Base-by-base conservation (phyloP, 1,139 yeast species). In the Geotrichum bryndzae region DNA sequence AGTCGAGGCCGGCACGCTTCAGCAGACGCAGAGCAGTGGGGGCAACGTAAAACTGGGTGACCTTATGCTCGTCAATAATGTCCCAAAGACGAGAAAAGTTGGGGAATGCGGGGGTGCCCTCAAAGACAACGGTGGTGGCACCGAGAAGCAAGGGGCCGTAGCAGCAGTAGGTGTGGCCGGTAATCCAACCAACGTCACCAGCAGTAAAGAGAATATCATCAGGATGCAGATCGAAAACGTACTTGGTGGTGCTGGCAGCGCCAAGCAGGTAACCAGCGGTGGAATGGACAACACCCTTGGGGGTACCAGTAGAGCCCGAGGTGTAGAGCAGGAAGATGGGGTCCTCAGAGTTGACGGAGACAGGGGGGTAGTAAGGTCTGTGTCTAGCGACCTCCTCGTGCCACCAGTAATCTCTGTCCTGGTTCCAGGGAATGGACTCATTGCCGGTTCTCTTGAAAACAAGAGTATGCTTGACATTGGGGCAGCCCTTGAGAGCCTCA, bases 131-230 rank as follows among this genome's bases (percentile, higher is more conserved):
- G 3, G 94, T 84, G 45, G 95, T 86, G 54, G 91, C 90, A 72
- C 96, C 96, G 68, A 81, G 81, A 61, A 86, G 77, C 68, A 88
- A 79, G 29, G 96, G 96, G 60, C 95, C 96, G 71, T 88, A 88
- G 56, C 88, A 90, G 52, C 84, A 90, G 72, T 88, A 88, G 1
- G 94, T 84, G 76, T 88, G 96, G 61, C 96, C 96, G 11, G 95
- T 88, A 70, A 88, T 87, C 96, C 96, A 88, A 67, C 96, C 96
- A 64, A 88, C 84, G 73, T 88, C 96, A 70, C 95, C 96, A 23
- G 95, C 95, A 13, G 95, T 88, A 78, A 88, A 88, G 64, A 88
- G 76, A 38, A 83, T 78, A 71, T 88, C 96, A 54, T 84, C 85
- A 65, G 81, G 83, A 69, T 87, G 92, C 55, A 87, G 83, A 72